Percentiles rank a stretch among this genome's conserved stretches.
Conservation (phyloP, 225 moss, liverwort and hornwort genomes). For the Rhytidiadelphus loreus region DNA sequence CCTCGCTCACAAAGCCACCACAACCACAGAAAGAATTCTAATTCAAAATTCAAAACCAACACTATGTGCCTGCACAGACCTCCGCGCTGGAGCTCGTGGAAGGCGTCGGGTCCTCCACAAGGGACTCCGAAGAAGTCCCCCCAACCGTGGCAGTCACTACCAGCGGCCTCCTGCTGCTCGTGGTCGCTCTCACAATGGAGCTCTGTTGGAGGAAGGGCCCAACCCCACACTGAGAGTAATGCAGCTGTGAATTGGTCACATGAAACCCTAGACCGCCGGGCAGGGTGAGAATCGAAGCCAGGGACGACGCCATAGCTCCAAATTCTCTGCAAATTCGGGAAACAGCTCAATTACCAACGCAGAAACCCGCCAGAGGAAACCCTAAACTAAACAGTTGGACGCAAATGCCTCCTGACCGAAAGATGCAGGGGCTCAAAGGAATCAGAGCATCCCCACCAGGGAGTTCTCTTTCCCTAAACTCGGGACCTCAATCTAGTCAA, state of each 20-base stretch:
- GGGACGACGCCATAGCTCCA: slow-evolving; percentile 12
- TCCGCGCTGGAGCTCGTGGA: slow-evolving; percentile 7
- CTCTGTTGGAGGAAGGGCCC: background rate
- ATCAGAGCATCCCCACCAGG: background rate
- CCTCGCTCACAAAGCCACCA: background rate
- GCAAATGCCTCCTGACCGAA: no score
- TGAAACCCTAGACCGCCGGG: background rate
- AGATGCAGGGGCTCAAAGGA: background rate
- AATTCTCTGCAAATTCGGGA: background rate
- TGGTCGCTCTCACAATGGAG: background rate
- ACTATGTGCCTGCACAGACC: background rate
- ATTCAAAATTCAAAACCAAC: background rate
- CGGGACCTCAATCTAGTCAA: no score
- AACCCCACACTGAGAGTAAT: background rate
- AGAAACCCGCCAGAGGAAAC: background rate
- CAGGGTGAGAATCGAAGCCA: background rate
- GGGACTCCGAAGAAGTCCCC: background rate
- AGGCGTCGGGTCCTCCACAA: background rate
- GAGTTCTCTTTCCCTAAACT: no score
- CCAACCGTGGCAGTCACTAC: background rate
- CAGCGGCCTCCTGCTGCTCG: background rate
- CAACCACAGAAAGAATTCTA: background rate
- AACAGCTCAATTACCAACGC: background rate
- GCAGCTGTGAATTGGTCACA: background rate
- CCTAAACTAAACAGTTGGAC: background rate